Base-by-base conservation (phyloP, 2,329 filamentous ascomycete species). In the Epichloe amarillans region DNA sequence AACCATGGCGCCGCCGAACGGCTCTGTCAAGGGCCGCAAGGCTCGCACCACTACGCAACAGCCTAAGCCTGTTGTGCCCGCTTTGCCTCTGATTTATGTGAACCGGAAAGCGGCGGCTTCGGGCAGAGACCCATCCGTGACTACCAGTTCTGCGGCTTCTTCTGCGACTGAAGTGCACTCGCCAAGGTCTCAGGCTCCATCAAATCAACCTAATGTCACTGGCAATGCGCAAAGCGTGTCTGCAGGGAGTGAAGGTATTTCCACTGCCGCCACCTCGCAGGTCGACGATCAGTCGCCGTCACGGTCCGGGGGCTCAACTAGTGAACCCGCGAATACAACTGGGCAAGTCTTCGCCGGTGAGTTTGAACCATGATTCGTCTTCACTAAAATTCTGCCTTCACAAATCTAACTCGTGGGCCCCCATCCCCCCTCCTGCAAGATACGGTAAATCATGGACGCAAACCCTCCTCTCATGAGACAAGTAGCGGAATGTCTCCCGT, bases 81-180 rank as follows among this genome's bases (percentile, higher is more conserved):
- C 62, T 50, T 63, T 70, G 44, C 68, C 68, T 46, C 56, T 70
- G 54, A 65, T 65, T 17, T 62, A 67, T 54, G 60, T 66, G 47
- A 70, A 68, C 56, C 66, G 67, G 51, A 62, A 68, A 56, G 62
- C 64, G 51, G 63, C 65, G 38, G 58, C 63, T 11, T 57, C 63
- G 21, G 60, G 64, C 15, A 46, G 38, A 38, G 36, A 38, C 51
- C 12, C 26, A 40, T 54, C 61, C 26, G 56, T 33, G 46, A 17
- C 46, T 35, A 19, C 56, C 51, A 49, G 55, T 30, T 42, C 49
- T 50, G 39, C 52, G 45, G 47, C 56, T 51, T 50, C 56, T 23
- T 45, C 48, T 50, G 40, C 52, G 47, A 50, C 44, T 4, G 43
- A 47, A 7, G 15, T 40, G 41, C 45, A 33, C 17, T 26, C 43